Base-by-base conservation (phyloP, 2,329 filamentous ascomycete species). In the Cladosporium sp. region DNA sequence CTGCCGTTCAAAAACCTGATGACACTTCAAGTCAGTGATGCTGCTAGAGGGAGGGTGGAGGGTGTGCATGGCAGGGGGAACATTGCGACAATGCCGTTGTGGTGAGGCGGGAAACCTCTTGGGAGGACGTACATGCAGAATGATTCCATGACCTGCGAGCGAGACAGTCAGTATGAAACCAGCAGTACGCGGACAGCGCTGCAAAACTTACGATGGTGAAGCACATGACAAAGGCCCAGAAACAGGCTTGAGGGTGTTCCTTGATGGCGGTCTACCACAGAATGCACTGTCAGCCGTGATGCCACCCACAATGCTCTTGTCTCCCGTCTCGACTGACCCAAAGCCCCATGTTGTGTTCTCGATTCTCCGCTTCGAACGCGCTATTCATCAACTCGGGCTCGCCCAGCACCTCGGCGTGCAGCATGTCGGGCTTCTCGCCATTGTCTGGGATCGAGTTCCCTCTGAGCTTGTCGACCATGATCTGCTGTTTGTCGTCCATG, bases 121-220 rank as follows among this genome's bases (percentile, higher is more conserved):
- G 9, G 13, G 13, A 12, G 10, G 12, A 47, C 42, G 19, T 47
- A 83, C 61, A 84, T 78, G 68, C 76, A 77, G 74, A 82, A 85
- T 4, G 81, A 79, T 67, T 84, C 82, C 82, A 84, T 84, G 60
- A 83, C 80, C 81, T 63, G 40, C 25, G 3, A 28, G 35, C n/a
- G 17, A 4, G 12, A 24, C 9, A 37, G 34, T 50, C 57, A 42
- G 57, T 58, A 60, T 44, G 36, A 62, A 12, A 12, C 10, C 12
- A 64, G 59, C 61, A 48, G 48, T 47, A 28, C 49, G 37, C 42
- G 37, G 34, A n/a, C n/a, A 17, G 44, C 6, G 4, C 28, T 13
- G 8, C 37, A 34, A 15, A 56, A 60, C 78, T 73, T 70, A 78
- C 78, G 71, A 80, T 80, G 25, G 77, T 80, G 70, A 68, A 78